A percentile compares a stretch with the other conserved stretches of the same genome.
These are phyloP conservation scores for Cronartium ribicola DNA, from an alignment of 1,284 basidiomycete genomes.

Conservation along the genomic window DNA sequence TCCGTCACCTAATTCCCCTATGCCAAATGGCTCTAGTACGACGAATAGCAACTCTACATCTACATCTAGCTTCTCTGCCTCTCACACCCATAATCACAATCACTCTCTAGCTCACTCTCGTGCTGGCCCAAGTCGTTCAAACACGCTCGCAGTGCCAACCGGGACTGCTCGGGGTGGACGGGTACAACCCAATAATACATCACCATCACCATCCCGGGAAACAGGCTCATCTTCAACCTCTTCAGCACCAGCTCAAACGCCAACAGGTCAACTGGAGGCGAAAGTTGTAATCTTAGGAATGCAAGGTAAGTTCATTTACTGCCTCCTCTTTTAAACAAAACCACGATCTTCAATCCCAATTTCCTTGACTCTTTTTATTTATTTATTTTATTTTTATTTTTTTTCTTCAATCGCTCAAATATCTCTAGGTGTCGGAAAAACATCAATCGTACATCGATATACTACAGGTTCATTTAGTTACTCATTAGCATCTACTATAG, in stretches of 20 bases:
- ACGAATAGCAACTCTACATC: background rate
- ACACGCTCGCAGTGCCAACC: background rate
- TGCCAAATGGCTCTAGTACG: background rate
- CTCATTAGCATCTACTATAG: slow-evolving; percentile 79
- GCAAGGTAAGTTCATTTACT: slow-evolving; percentile 61
- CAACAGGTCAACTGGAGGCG: slow-evolving; percentile 63
- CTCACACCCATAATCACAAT: background rate
- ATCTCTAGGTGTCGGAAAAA: slow-evolving; percentile 80
- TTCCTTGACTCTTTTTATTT: slow-evolving; percentile 21
- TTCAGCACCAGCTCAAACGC: background rate
- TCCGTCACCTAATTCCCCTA: background rate
- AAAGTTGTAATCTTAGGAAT: slow-evolving; percentile 97
- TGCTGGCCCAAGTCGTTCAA: background rate
- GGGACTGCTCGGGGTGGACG: background rate
- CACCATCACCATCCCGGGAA: background rate
- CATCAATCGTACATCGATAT: slow-evolving; percentile 85
- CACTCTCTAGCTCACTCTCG: background rate
- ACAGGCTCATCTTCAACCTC: background rate
- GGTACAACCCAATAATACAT: background rate
- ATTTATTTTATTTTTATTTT: slow-evolving; percentile 23
- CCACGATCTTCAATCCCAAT: background rate
- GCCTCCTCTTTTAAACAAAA: slow-evolving; percentile 20
- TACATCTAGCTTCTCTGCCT: background rate
- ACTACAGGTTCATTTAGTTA: slow-evolving; percentile 85
- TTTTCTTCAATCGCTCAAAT: slow-evolving; percentile 12